Evolutionary conservation across 2,329 filamentous ascomycete species (phyloP), one percentile per base, ranked within the genome.

Genomic region (Onygena corvina): DNA sequence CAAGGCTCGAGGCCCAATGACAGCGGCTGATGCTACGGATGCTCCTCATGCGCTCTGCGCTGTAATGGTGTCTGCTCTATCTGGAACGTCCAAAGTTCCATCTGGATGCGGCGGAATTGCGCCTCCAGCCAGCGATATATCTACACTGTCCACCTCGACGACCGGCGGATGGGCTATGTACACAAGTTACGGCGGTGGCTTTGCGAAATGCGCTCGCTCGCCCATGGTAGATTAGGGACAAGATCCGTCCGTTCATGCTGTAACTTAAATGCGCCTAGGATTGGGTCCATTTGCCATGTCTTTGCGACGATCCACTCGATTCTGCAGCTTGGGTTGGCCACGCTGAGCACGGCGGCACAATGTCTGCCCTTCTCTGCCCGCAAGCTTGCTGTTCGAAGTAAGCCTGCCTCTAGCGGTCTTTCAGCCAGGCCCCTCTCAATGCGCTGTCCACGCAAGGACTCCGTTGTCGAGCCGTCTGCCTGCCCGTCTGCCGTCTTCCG

Each of bases 241-340:
- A 40, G 38, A 27, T 12, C 38, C 38, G 21, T 21, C 27, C 38
- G 38, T 42, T 42, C 25, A 42, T 42, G 21, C 38, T 42, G 38
- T 42, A 42, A 42, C 38, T 25, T 27, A 42, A 42, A 42, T 42
- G 38, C 21, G 38, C 38, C 38, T 42, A 14, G 38, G 38, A 42
- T 42, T 42, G 38, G 38, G 38, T 42, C 38, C 38, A 42, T 42
- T 42, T 42, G 38, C 38, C 38, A 42, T 42, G 38, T 42, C 38
- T 42, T 42, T 42, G 38, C 38, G 38, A 42, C 38, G 38, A 42
- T 42, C 38, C 38, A 42, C 38, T 23, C 38, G 38, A 42, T 21
- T 42, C 38, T 42, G 38, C 38, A 42, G 38, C 38, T 42, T 42
- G 38, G 38, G 38, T 42, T 42, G 38, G 38, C 38, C 38, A 42